These are phyloP conservation scores for Ganoderma lucidum DNA, from an alignment of 1,284 basidiomycete genomes.

Conservation along the genomic window DNA sequence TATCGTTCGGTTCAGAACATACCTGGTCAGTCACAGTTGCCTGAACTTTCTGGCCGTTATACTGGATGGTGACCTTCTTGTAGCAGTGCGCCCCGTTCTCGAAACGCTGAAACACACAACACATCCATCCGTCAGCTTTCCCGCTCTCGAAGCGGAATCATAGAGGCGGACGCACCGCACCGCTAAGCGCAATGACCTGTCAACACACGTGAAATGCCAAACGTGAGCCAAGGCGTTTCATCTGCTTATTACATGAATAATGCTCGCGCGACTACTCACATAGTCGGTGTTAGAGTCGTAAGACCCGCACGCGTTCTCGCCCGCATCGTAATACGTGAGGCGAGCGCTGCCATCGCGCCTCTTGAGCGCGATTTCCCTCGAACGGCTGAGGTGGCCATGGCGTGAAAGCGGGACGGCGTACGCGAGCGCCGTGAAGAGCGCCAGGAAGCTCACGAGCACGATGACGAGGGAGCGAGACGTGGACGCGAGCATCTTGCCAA, in stretches of 20 bases:
- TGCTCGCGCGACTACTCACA: conserved; percentile 38
- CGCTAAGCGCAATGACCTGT: conserved; percentile 51
- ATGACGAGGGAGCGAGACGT: conserved; percentile 29
- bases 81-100: conserved; percentile 35
- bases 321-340: conserved; percentile 45
- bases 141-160: not conserved
- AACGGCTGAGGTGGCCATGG: conserved; percentile 1
- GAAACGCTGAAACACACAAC: conserved; percentile 26
- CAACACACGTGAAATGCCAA: not conserved
- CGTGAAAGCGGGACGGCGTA: conserved; percentile 19
- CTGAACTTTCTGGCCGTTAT: conserved; percentile 34
- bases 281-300: conserved; percentile 43
- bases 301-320: conserved; percentile 48
- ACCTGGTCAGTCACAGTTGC: conserved; percentile 33
- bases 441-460: conserved; percentile 22
- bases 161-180: conserved; percentile 37
- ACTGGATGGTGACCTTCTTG: conserved; percentile 31
- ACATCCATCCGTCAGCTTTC: not conserved
- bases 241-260: not conserved
- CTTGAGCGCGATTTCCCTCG: conserved; percentile 13
- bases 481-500: conserved; percentile 26
- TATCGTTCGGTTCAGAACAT: not conserved
- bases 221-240: not conserved
- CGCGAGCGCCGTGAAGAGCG: conserved; percentile 14
- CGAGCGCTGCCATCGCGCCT: conserved; percentile 42